Evolutionary conservation across 805 yeast species (phyloP).

Genomic region (Zygosaccharomyces kombuchaensis): DNA sequence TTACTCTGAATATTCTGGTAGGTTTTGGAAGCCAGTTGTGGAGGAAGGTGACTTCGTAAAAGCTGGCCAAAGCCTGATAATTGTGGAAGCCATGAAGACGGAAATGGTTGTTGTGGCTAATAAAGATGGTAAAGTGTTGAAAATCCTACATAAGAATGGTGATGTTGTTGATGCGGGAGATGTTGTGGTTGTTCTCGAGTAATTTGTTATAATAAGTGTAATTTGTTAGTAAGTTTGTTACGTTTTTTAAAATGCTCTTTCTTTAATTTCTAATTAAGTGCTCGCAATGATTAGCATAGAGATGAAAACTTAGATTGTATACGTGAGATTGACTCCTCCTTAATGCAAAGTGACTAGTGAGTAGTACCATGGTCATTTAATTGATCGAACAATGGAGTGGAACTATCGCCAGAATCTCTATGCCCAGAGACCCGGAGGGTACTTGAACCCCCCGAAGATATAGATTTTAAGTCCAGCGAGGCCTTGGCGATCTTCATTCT

Average conservation of each 20-base stretch:
- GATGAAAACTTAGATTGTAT: background rate
- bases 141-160: conserved; percentile 76
- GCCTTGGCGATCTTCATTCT: conserved; percentile 33
- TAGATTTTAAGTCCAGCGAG: conserved; percentile 21
- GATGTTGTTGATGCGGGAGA: conserved; percentile 98
- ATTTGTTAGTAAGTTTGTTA: conserved; percentile 1
- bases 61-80: conserved; percentile 74
- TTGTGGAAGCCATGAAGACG: conserved; percentile 97
- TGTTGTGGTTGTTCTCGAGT: conserved; percentile 64
- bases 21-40: conserved; percentile 92
- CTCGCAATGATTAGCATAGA: background rate
- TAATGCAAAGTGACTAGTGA: background rate
- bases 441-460: background rate
- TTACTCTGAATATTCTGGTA: conserved; percentile 93
- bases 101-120: conserved; percentile 87
- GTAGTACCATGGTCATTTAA: conserved; percentile 6
- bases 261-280: background rate
- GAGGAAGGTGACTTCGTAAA: conserved; percentile 70
- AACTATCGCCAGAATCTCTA: conserved; percentile 27
- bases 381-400: conserved; percentile 20
- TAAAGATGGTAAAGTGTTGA: conserved; percentile 62
- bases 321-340: background rate
- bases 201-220: background rate
- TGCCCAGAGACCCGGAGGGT: background rate
- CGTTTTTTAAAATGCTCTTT: background rate